Conservation (phyloP, 306 rosid species). For the Castanea sativa region DNA sequence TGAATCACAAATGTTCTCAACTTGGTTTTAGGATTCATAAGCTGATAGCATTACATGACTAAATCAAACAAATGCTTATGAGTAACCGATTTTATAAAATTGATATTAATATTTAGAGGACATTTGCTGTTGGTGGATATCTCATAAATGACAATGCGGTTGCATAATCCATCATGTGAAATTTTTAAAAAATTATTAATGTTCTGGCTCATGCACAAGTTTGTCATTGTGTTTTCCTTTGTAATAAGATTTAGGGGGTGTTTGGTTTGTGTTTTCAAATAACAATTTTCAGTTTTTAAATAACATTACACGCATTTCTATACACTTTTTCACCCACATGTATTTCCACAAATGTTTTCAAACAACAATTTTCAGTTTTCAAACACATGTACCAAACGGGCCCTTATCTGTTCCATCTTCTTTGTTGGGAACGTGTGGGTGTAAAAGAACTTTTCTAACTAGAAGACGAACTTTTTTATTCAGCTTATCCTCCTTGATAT, state of each 20-base stretch:
- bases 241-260: background rate
- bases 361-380: no score
- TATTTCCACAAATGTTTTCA: no score
- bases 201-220: background rate
- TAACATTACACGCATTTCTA: no score
- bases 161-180: background rate
- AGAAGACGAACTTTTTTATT: background rate
- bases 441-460: background rate
- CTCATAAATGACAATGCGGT: background rate
- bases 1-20: background rate
- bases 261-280: no score
- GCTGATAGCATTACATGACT: background rate
- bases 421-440: conserved; percentile 7
- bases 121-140: background rate
- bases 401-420: background rate
- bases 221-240: background rate
- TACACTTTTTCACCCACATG: no score
- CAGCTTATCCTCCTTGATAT: conserved; percentile 5
- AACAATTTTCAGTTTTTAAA: no score
- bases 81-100: no score
- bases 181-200: background rate
- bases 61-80: no score
- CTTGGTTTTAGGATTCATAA: background rate
- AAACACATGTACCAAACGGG: no score
- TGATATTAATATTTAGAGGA: background rate